phyloP scores from a whole-genome alignment of 345 rosid species.

The Euphorbia lathyris region DNA sequence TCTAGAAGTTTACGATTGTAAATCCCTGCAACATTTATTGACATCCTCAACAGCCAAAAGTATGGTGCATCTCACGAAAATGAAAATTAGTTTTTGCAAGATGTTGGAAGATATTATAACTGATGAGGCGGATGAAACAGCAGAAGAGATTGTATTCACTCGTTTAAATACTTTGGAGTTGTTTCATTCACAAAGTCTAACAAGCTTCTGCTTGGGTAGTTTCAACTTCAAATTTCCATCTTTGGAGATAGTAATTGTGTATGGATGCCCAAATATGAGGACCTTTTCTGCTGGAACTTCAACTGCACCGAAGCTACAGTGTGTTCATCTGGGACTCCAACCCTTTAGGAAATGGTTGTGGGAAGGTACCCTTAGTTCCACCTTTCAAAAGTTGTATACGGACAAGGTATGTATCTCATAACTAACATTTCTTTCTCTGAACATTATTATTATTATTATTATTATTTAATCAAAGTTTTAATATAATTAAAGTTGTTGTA shows the following conservation, averaged over 20 bases:
- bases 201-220: constrained; percentile 1
- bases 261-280: not conserved
- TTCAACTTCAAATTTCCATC: constrained; percentile 10
- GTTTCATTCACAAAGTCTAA: not conserved
- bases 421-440: too few relatives aligned
- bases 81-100: constrained; percentile 12
- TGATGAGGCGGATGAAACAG: not conserved
- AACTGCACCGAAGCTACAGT: not conserved
- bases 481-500: too few relatives aligned
- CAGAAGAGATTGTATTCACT: constrained; percentile 13
- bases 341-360: not conserved
- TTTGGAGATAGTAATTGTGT: constrained; percentile 3
- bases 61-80: constrained; percentile 11
- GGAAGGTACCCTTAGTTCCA: constrained; percentile 9
- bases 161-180: not conserved
- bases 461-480: too few relatives aligned
- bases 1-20: constrained; percentile 2
- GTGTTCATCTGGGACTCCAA: not conserved
- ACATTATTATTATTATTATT: too few relatives aligned
- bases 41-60: constrained; percentile 14
- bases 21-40: not conserved
- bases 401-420: not conserved
- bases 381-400: not conserved
- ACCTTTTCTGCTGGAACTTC: not conserved
- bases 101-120: constrained; percentile 12